phyloP scores from a whole-genome alignment of 1,139 yeast genomes.

The Yamadazyma trypodendri region DNA sequence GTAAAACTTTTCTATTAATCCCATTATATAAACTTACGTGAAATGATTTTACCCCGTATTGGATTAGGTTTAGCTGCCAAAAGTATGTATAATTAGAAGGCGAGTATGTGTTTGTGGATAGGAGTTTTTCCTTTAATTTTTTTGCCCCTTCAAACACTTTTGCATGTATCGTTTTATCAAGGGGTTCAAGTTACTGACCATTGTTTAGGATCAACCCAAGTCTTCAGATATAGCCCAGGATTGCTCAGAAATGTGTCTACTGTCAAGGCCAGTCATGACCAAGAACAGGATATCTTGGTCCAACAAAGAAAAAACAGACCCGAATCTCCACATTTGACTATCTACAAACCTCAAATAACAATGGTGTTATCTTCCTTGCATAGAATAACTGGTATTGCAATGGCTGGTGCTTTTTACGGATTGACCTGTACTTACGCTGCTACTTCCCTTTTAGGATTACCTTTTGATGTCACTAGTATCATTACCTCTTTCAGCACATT shows the following conservation, averaged over 20 bases:
- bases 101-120: background rate
- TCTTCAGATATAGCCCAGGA: constrained; percentile 8
- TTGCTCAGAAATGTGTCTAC: constrained; percentile 34
- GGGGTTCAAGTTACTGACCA: background rate
- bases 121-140: background rate
- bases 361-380: constrained; percentile 78
- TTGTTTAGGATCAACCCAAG: constrained; percentile 8
- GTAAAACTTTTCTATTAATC: constrained; percentile 2
- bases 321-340: constrained; percentile 82
- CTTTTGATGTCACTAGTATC: constrained; percentile 62
- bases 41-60: constrained; percentile 18
- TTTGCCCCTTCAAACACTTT: background rate
- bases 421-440: constrained; percentile 75
- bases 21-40: background rate
- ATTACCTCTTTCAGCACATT: constrained; percentile 55
- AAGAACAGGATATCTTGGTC: constrained; percentile 68
- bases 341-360: constrained; percentile 89
- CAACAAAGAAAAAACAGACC: constrained; percentile 90
- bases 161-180: no score
- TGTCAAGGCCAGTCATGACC: constrained; percentile 58
- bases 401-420: constrained; percentile 78
- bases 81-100: constrained; percentile 7
- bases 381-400: constrained; percentile 82
- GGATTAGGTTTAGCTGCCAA: constrained; percentile 20
- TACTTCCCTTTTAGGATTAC: constrained; percentile 60